Conservation (phyloP, 2,329 filamentous ascomycete genomes). For the Trichothecium sympodiale region DNA sequence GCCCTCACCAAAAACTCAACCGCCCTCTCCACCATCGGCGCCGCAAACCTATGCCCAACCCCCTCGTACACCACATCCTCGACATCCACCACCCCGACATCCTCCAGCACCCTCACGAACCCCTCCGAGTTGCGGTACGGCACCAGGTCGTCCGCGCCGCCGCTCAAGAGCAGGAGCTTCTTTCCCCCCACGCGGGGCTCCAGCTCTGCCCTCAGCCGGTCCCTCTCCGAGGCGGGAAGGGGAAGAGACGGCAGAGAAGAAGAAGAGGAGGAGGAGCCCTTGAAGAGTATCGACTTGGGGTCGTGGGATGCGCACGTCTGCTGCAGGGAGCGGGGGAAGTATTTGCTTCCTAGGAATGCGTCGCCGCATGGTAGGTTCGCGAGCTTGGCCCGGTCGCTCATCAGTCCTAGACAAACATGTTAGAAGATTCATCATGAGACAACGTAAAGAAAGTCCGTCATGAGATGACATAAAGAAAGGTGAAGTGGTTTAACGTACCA, state of each 20-base stretch:
- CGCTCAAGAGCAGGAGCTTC: slow-evolving; percentile 52
- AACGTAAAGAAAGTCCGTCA: too few species aligned
- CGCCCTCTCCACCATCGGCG: slow-evolving; percentile 55
- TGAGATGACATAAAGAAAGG: not conserved
- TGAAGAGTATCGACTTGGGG: slow-evolving; percentile 64
- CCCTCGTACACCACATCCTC: slow-evolving; percentile 58
- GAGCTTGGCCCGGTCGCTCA: slow-evolving; percentile 66
- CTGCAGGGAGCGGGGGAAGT: slow-evolving; percentile 64
- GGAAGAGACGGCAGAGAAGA: slow-evolving; percentile 18
- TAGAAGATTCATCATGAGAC: too few species aligned
- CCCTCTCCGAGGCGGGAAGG: slow-evolving; percentile 15
- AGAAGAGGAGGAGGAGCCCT: slow-evolving; percentile 25
- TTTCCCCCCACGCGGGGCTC: slow-evolving; percentile 36
- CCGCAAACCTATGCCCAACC: slow-evolving; percentile 58
- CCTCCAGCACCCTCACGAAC: slow-evolving; percentile 52
- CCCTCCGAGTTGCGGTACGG: slow-evolving; percentile 51
- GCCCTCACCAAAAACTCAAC: slow-evolving; percentile 48
- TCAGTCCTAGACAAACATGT: slow-evolving; percentile 37
- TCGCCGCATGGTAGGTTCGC: slow-evolving; percentile 47
- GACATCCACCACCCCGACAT: slow-evolving; percentile 44
- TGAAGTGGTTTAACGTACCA: slow-evolving; percentile 29
- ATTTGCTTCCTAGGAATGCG: slow-evolving; percentile 62
- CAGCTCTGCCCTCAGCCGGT: slow-evolving; percentile 34
- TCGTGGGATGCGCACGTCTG: slow-evolving; percentile 55
- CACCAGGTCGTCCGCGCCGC: slow-evolving; percentile 59